phyloP scores from a whole-genome alignment of 2,329 filamentous ascomycete genomes.

The Aureobasidium sp. region DNA sequence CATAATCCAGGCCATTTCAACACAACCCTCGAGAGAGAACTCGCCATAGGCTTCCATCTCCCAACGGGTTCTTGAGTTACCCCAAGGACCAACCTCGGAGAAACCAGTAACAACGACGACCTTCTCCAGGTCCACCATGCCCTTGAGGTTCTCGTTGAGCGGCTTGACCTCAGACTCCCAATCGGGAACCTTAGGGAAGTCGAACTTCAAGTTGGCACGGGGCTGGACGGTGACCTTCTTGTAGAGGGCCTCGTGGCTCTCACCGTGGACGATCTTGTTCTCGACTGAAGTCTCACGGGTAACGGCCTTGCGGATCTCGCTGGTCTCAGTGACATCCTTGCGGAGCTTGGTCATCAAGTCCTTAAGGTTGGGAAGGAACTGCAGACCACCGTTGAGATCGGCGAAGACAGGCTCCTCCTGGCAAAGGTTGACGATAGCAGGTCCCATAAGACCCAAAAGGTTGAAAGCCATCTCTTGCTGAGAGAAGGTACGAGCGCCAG shows the following conservation, averaged over 20 bases:
- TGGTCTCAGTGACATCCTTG: constrained; percentile 90
- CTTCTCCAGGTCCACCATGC: constrained; percentile 98
- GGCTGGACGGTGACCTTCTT: constrained; percentile 90
- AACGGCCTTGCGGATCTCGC: constrained; percentile 85
- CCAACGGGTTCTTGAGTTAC: constrained; percentile 96
- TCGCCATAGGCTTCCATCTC: constrained; percentile 97
- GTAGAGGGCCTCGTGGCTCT: constrained; percentile 84
- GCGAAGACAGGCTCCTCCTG: constrained; percentile 93
- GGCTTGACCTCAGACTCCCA: constrained; percentile 89
- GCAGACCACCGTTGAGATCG: constrained; percentile 92
- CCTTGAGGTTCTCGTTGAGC: constrained; percentile 79
- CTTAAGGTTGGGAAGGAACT: constrained; percentile 95
- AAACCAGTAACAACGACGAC: constrained; percentile 97
- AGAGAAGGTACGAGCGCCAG: constrained; percentile 95
- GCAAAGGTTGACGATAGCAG: constrained; percentile 87
- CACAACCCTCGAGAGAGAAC: constrained; percentile 94
- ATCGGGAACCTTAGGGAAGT: constrained; percentile 82
- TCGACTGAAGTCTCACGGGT: constrained; percentile 93
- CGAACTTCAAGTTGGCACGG: constrained; percentile 94
- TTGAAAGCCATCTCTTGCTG: constrained; percentile 99
- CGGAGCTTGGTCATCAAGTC: constrained; percentile 87
- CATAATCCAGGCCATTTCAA: constrained; percentile 99
- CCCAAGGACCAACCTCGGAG: constrained; percentile 92
- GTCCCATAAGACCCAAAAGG: constrained; percentile 89
- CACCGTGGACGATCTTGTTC: constrained; percentile 94